These are phyloP conservation scores for Lasiosphaeris hirsuta DNA, from an alignment of 495 filamentous ascomycete species.

Conservation along the genomic window DNA sequence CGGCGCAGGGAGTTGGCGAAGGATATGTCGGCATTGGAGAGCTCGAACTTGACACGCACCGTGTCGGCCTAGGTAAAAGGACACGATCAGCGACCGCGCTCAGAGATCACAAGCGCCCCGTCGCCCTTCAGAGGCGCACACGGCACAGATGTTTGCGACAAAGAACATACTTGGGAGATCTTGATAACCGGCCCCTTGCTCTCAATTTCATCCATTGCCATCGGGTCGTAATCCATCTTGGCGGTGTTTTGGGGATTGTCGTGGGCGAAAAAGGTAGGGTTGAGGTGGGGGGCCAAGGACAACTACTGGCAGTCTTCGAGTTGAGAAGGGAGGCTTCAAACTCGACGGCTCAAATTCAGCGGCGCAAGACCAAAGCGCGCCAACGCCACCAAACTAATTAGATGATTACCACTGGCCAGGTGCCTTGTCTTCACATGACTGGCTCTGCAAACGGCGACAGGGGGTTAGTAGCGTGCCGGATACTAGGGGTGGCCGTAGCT, in stretches of 20 bases:
- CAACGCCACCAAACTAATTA: too few relatives aligned
- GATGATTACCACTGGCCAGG: too few relatives aligned
- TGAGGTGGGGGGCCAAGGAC: too few relatives aligned
- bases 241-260: not conserved
- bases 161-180: slow-evolving; percentile 59
- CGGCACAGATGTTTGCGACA: slow-evolving; percentile 1
- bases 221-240: slow-evolving; percentile 64
- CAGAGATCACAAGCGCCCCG: not conserved
- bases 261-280: too few relatives aligned
- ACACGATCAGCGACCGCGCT: not conserved
- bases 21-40: slow-evolving; percentile 74
- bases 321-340: too few relatives aligned
- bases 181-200: slow-evolving; percentile 64
- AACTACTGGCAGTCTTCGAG: too few relatives aligned
- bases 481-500: too few relatives aligned
- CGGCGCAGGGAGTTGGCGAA: slow-evolving; percentile 95
- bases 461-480: too few relatives aligned
- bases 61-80: slow-evolving; percentile 55
- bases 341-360: too few relatives aligned
- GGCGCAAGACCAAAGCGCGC: too few relatives aligned
- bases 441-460: too few relatives aligned
- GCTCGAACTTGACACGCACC: slow-evolving; percentile 74
- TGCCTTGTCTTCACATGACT: too few relatives aligned
- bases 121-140: not conserved
- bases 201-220: slow-evolving; percentile 60